Evolutionary conservation across 1,284 basidiomycete species (phyloP), one percentile per base, ranked within the genome.

Genomic region (Exobasidium cylindrosporum): DNA sequence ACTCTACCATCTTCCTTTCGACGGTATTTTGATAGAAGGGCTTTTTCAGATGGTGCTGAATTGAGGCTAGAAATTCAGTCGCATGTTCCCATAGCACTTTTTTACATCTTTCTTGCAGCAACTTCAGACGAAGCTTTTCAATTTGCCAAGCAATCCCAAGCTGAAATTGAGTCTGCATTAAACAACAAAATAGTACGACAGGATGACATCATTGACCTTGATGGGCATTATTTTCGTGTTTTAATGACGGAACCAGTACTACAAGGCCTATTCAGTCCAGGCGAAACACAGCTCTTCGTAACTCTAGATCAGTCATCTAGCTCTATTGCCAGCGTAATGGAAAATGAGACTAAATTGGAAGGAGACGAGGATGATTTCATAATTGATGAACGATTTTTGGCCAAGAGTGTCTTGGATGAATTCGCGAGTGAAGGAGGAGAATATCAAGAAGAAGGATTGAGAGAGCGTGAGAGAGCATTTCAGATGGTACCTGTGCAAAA

Each of bases 211-310:
- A 17, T 73, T 11, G 58, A 60, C 21, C 49, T 65, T 21, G 58
- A 58, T 0, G 54, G 58, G 0, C 55, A 57, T 2, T 30, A 60
- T 2, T 47, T 70, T 45, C 66, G 61, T 26, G 65, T 70, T 28
- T 58, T 73, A 23, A 72, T 76, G 70, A 63, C 65, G 14, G 75
- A 78, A 54, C 75, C 76, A 4, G 57, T 76, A 24, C 65, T 72
- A 2, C 76, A 78, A 54, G 76, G 70, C 24, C 45, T 67, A 44
- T 70, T 76, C 24, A 46, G 55, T 0, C 63, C 21, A 30, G 40
- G 30, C 6, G 45, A 56, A 21, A 65, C 75, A 14, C 61, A 70
- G 10, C 44, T 76, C 28, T 61, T 73, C 26, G 56, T 77, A 1
- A 64, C 68, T 1, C 21, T 71, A 23, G 65, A 66, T 4, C 7